Conservation (phyloP, 331 rosid genomes). For the Saraca asoca region DNA sequence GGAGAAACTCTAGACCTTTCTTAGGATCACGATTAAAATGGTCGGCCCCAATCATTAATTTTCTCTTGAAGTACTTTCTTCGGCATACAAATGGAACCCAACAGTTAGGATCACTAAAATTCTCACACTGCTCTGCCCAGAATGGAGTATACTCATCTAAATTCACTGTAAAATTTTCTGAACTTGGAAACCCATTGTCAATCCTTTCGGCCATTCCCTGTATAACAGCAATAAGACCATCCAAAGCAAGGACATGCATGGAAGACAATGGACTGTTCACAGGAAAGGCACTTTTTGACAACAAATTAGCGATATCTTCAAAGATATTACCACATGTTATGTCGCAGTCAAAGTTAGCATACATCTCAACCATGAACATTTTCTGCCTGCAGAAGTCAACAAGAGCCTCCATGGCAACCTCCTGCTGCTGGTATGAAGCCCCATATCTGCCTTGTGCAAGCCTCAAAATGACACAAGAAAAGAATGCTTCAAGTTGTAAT, state of each 20-base stretch:
- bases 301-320: conserved; percentile 65
- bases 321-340: conserved; percentile 67
- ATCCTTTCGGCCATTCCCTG: conserved; percentile 73
- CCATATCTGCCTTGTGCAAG: conserved; percentile 69
- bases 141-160: conserved; percentile 64
- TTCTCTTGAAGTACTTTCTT: conserved; percentile 61
- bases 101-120: conserved; percentile 54
- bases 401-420: conserved; percentile 71
- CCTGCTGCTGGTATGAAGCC: conserved; percentile 72
- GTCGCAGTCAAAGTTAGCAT: conserved; percentile 73
- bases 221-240: conserved; percentile 69
- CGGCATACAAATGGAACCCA: conserved; percentile 68
- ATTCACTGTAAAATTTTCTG: conserved; percentile 43
- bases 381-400: conserved; percentile 75
- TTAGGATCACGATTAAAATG: conserved; percentile 75
- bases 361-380: conserved; percentile 62
- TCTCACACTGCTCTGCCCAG: conserved; percentile 68
- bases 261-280: conserved; percentile 68
- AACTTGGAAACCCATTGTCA: conserved; percentile 43
- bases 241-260: conserved; percentile 62
- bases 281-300: conserved; percentile 72
- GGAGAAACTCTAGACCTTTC: conserved; percentile 71
- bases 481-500: conserved; percentile 70
- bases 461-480: conserved; percentile 72
- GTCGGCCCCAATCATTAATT: conserved; percentile 70